These are phyloP conservation scores for Trichoderma sp. DNA, from an alignment of 2,329 filamentous ascomycete species.

Conservation along the genomic window DNA sequence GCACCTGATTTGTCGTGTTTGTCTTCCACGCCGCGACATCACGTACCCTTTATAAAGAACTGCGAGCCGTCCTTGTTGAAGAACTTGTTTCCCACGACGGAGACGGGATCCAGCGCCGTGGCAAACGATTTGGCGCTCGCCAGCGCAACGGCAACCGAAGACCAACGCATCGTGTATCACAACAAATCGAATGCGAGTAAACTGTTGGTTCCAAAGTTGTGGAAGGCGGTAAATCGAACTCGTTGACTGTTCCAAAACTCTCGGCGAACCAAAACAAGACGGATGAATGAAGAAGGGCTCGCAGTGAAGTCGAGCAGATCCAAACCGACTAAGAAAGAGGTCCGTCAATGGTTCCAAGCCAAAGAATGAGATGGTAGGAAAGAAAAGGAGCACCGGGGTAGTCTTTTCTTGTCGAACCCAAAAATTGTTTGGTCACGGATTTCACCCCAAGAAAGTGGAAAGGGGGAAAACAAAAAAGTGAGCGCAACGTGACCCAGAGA, in stretches of 20 bases:
- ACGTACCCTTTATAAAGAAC: conserved; percentile 78
- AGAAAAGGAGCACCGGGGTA: background rate
- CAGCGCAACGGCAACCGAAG: conserved; percentile 41
- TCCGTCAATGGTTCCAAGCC: too few species aligned
- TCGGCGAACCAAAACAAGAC: background rate
- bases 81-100: conserved; percentile 75
- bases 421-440: background rate
- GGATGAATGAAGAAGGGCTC: background rate
- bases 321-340: background rate
- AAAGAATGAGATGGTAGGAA: too few species aligned
- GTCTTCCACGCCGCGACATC: background rate
- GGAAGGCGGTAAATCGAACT: background rate
- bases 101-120: conserved; percentile 52
- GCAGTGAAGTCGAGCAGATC: conserved; percentile 7
- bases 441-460: background rate
- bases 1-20: background rate
- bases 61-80: conserved; percentile 79
- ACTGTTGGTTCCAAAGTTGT: background rate
- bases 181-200: background rate
- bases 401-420: background rate
- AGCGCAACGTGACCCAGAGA: conserved; percentile 19
- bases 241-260: conserved; percentile 4
- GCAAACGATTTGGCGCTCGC: conserved; percentile 40
- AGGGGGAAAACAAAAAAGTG: conserved; percentile 7
- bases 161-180: conserved; percentile 43